Percentiles rank a stretch among this genome's conserved stretches.
Conservation (phyloP, 352 stramenopile species). For the Peronospora destructor region DNA sequence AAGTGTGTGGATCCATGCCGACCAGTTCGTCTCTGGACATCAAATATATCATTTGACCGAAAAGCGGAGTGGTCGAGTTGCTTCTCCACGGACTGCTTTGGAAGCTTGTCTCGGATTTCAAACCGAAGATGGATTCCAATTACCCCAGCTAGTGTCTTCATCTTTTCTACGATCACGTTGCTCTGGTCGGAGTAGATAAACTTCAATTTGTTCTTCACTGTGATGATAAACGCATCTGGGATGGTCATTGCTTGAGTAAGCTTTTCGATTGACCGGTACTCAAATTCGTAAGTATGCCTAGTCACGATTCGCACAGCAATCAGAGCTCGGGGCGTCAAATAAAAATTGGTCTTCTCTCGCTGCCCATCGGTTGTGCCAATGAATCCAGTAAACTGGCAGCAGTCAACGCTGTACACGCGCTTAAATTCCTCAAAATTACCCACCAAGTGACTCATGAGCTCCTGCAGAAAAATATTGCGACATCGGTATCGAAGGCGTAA, state of each 20-base stretch:
- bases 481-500: conserved; percentile 69
- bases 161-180: conserved; percentile 50
- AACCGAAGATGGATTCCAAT: conserved; percentile 52
- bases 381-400: conserved; percentile 67
- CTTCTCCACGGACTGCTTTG: conserved; percentile 39
- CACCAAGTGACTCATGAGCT: conserved; percentile 73
- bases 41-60: conserved; percentile 39
- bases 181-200: conserved; percentile 70
- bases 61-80: conserved; percentile 32
- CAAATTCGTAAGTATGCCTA: conserved; percentile 66
- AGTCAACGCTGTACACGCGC: conserved; percentile 59
- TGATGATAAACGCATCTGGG: conserved; percentile 56
- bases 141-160: conserved; percentile 53
- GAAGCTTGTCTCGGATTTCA: conserved; percentile 36
- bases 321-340: conserved; percentile 57
- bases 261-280: conserved; percentile 56
- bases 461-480: conserved; percentile 72
- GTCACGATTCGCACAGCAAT: conserved; percentile 61
- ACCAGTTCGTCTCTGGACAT: conserved; percentile 50
- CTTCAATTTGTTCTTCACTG: conserved; percentile 51
- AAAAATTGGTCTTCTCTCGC: conserved; percentile 67
- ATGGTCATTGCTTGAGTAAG: conserved; percentile 38
- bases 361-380: conserved; percentile 61
- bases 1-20: conserved; percentile 52
- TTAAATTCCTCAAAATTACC: conserved; percentile 77